A percentile compares a stretch with the other conserved stretches of the same genome.
phyloP scores from a whole-genome alignment of 352 stramenopile genomes.

The Globisporangium nunn region DNA sequence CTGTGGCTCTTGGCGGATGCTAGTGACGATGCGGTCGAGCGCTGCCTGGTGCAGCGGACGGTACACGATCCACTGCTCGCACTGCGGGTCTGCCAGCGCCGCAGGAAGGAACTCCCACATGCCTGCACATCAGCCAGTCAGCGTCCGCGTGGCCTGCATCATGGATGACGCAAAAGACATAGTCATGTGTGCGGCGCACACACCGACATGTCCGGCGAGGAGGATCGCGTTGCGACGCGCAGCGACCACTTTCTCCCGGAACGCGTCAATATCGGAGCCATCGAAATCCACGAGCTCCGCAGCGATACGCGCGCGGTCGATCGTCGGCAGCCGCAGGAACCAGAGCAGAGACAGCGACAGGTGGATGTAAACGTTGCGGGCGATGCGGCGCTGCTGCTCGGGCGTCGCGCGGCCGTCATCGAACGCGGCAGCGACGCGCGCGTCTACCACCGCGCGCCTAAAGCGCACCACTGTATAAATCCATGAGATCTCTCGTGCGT shows the following conservation, averaged over 20 bases:
- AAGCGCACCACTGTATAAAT: constrained; percentile 32
- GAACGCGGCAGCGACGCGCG: constrained; percentile 24
- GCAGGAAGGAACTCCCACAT: constrained; percentile 53
- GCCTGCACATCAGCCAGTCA: constrained; percentile 8
- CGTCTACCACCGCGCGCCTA: constrained; percentile 29
- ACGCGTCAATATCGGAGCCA: neutral
- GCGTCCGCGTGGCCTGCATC: neutral
- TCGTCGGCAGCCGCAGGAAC: constrained; percentile 31
- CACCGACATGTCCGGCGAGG: constrained; percentile 37
- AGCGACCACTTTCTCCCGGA: neutral
- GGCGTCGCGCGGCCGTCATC: constrained; percentile 5
- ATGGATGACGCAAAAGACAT: neutral
- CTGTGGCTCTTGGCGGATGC: constrained; percentile 22
- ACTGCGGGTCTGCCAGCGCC: constrained; percentile 20
- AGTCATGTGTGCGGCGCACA: constrained; percentile 2
- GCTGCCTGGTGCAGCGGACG: constrained; percentile 35
- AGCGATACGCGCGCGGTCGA: constrained; percentile 11
- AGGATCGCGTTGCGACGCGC: constrained; percentile 24
- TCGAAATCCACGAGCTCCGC: constrained; percentile 13
- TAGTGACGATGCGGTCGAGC: constrained; percentile 30
- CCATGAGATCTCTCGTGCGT: neutral
- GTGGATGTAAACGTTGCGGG: constrained; percentile 24
- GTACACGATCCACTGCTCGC: constrained; percentile 56
- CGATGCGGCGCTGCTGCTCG: constrained; percentile 13
- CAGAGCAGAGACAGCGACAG: constrained; percentile 39